Evolutionary conservation across 2,329 filamentous ascomycete genomes (phyloP).

Genomic region (Trichoderma sp.): DNA sequence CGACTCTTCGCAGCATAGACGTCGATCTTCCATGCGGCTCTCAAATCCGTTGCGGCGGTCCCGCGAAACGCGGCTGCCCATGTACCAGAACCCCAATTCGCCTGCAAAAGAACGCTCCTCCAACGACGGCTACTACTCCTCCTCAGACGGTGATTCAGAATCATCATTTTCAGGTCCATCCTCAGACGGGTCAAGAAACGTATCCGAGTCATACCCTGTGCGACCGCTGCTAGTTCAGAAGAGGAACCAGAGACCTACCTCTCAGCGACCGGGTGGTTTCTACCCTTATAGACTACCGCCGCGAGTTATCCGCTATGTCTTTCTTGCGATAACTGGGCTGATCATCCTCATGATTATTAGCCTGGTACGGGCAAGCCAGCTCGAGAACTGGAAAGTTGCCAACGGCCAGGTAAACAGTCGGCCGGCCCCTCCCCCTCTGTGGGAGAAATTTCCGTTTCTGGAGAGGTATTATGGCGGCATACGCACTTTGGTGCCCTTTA

Average conservation of each 20-base stretch:
- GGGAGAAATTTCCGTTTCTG: conserved; percentile 84
- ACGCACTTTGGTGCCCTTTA: conserved; percentile 62
- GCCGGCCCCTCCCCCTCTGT: conserved; percentile 63
- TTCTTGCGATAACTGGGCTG: conserved; percentile 64
- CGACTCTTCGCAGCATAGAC: background rate
- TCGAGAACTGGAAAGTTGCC: conserved; percentile 62
- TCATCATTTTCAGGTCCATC: conserved; percentile 43
- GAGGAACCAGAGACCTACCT: conserved; percentile 27
- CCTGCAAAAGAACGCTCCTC: conserved; percentile 51
- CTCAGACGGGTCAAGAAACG: conserved; percentile 54
- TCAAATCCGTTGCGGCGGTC: conserved; percentile 48
- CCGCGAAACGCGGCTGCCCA: conserved; percentile 47
- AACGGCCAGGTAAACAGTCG: conserved; percentile 46
- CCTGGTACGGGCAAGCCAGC: conserved; percentile 69
- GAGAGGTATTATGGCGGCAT: conserved; percentile 89
- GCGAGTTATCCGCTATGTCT: conserved; percentile 74
- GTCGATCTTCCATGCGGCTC: conserved; percentile 44
- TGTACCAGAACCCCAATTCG: conserved; percentile 47
- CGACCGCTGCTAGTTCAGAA: conserved; percentile 46
- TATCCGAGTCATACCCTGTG: conserved; percentile 43
- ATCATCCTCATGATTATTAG: conserved; percentile 75
- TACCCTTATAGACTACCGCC: conserved; percentile 64
- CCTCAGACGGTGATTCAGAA: conserved; percentile 46
- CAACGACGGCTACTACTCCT: conserved; percentile 48
- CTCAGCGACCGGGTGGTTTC: conserved; percentile 16